A percentile compares a stretch with the other conserved stretches of the same genome.
phyloP scores from a whole-genome alignment of 768 basidiomycete genomes.

The Pleurotus sapidus region DNA sequence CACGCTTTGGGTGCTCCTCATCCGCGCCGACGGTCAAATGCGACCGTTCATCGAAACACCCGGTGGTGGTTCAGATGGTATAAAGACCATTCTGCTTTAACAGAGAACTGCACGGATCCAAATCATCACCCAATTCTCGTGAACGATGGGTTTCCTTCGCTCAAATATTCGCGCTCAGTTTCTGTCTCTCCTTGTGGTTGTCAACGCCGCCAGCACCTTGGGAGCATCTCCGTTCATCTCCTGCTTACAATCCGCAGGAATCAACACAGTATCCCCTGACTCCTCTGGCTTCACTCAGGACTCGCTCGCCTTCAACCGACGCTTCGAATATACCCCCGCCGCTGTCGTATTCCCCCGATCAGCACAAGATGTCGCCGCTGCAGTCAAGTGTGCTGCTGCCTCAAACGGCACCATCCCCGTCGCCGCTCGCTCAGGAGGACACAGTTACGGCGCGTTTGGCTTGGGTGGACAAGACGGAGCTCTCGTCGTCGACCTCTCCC shows the following conservation, averaged over 20 bases:
- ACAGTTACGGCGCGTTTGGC: conserved; percentile 43
- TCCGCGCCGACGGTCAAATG: too few species aligned
- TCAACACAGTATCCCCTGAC: neutral
- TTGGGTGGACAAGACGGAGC: conserved; percentile 37
- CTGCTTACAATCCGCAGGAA: neutral
- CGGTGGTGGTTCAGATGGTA: too few species aligned
- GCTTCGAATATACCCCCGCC: conserved; percentile 20
- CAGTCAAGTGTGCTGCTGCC: neutral
- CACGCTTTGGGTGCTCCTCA: too few species aligned
- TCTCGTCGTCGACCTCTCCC: conserved; percentile 38
- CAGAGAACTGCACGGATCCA: too few species aligned
- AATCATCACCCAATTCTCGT: too few species aligned
- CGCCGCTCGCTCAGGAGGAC: conserved; percentile 15
- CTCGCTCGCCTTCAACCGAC: conserved; percentile 17
- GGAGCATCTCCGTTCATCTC: neutral
- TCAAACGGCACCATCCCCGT: neutral
- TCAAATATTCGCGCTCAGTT: too few species aligned
- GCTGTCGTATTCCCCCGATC: neutral
- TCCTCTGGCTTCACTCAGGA: neutral
- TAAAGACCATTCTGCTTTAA: too few species aligned
- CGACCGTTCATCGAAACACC: too few species aligned
- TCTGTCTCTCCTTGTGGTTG: too few species aligned
- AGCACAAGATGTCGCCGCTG: neutral
- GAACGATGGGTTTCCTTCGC: too few species aligned
- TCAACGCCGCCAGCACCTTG: too few species aligned